Evolutionary conservation across 1,284 basidiomycete species (phyloP).

Genomic region (Papiliotrema flavescens): DNA sequence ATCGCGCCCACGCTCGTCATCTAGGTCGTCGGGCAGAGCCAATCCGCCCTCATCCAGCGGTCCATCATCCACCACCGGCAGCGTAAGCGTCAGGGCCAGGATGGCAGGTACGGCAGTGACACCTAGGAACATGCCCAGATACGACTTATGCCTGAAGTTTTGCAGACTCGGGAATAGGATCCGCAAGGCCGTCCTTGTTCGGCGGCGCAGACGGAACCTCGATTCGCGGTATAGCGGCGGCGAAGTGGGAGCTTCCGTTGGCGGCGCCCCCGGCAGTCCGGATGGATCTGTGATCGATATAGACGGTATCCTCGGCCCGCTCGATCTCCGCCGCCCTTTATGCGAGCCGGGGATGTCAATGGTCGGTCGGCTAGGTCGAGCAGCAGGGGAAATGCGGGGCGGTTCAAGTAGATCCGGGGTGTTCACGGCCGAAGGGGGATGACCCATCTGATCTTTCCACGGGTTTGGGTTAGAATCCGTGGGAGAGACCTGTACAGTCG

Average conservation of each 20-base stretch:
- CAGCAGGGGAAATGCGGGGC: not conserved
- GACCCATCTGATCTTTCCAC: conserved; percentile 28
- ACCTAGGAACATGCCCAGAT: conserved; percentile 68
- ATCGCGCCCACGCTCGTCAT: too few relatives aligned
- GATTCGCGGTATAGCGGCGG: conserved; percentile 11
- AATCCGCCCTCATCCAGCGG: conserved; percentile 37
- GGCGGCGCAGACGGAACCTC: conserved; percentile 20
- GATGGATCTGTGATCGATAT: conserved; percentile 35
- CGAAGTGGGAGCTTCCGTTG: not conserved
- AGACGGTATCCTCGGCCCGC: conserved; percentile 13
- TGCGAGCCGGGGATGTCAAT: conserved; percentile 19
- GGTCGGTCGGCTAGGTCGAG: conserved; percentile 12
- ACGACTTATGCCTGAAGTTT: conserved; percentile 66
- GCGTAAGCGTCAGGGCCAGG: conserved; percentile 76
- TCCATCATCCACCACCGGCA: conserved; percentile 72
- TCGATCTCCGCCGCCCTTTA: not conserved
- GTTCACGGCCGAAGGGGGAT: conserved; percentile 17
- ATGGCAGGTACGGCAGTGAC: conserved; percentile 84
- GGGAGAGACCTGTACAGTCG: not conserved
- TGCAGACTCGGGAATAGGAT: conserved; percentile 81
- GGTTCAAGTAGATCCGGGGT: not conserved
- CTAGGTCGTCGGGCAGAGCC: conserved; percentile 26
- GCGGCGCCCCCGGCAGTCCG: conserved; percentile 9
- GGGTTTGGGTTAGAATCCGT: conserved; percentile 29
- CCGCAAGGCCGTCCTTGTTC: conserved; percentile 16